phyloP scores from a whole-genome alignment of 1,284 basidiomycete genomes.

The Erythrobasidium hasegawianum region DNA sequence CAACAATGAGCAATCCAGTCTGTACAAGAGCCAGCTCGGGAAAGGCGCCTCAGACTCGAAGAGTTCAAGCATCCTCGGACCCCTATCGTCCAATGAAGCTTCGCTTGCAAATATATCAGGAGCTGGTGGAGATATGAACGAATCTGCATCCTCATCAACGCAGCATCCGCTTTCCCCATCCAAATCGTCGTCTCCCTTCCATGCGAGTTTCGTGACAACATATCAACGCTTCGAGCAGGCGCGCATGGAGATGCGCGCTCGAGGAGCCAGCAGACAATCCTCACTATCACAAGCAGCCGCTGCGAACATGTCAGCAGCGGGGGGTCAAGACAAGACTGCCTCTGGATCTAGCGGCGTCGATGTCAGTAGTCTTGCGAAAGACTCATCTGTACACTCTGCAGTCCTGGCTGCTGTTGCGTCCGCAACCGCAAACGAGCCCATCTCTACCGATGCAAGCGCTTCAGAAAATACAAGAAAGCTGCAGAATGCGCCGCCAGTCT shows the following conservation, averaged over 20 bases:
- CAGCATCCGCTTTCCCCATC: not conserved
- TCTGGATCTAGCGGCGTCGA: not conserved
- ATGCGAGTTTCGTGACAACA: constrained; percentile 7
- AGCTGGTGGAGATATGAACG: not conserved
- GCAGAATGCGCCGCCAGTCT: constrained; percentile 37
- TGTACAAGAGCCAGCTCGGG: not conserved
- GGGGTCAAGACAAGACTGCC: not conserved
- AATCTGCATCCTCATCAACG: not conserved
- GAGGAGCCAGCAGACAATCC: not conserved
- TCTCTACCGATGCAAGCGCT: not conserved
- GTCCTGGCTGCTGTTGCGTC: constrained; percentile 26
- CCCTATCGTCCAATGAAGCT: not conserved
- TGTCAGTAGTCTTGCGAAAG: not conserved
- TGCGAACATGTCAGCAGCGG: not conserved
- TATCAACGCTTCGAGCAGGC: constrained; percentile 25
- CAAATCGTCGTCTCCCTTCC: constrained; percentile 3
- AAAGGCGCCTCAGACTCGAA: constrained; percentile 5
- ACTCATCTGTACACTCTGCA: constrained; percentile 17
- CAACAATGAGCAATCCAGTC: constrained; percentile 4
- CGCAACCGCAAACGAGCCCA: constrained; percentile 10
- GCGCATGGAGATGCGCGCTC: constrained; percentile 2
- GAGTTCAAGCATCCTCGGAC: not conserved
- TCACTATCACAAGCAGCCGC: not conserved
- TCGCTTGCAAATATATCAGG: not conserved
- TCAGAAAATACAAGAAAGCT: not conserved